Evolutionary conservation across 1,284 basidiomycete species (phyloP).

Genomic region (Trichosporon coremiiforme): DNA sequence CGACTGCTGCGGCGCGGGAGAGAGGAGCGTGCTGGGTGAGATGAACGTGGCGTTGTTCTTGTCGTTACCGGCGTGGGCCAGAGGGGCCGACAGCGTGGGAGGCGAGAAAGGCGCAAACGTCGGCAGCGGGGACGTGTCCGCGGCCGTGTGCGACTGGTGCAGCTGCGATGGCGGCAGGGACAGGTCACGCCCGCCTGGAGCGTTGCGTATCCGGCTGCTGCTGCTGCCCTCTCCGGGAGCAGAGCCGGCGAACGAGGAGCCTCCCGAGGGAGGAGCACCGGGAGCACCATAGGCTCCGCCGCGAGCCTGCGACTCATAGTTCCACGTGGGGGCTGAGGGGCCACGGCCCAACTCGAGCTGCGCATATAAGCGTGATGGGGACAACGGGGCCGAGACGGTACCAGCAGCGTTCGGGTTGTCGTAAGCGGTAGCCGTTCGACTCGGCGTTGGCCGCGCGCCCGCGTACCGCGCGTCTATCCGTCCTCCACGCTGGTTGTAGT

Average conservation of each 20-base stretch:
- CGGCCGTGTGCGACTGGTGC: conserved; percentile 23
- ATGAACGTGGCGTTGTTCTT: conserved; percentile 37
- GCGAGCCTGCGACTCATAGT: conserved; percentile 19
- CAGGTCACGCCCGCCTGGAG: conserved; percentile 25
- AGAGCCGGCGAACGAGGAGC: conserved; percentile 14
- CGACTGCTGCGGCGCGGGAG: conserved; percentile 34
- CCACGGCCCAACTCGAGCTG: conserved; percentile 49
- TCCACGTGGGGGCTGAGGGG: conserved; percentile 25
- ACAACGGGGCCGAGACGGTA: conserved; percentile 54
- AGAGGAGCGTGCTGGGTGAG: conserved; percentile 47
- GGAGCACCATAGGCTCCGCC: conserved; percentile 29
- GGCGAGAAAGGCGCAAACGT: conserved; percentile 51
- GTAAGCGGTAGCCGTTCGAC: conserved; percentile 34
- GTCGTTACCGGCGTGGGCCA: conserved; percentile 25
- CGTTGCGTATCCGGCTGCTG: conserved; percentile 19
- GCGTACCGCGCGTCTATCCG: conserved; percentile 19
- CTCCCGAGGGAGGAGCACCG: conserved; percentile 17
- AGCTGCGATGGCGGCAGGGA: conserved; percentile 24
- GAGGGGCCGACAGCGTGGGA: conserved; percentile 30
- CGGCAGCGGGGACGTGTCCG: conserved; percentile 11
- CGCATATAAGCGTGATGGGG: conserved; percentile 51
- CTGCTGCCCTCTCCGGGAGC: conserved; percentile 18
- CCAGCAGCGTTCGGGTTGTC: conserved; percentile 46
- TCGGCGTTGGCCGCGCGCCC: conserved; percentile 10
- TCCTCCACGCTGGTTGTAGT: conserved; percentile 30